Conservation (phyloP, 441 rosid species). For the Euphorbia celastroides region DNA sequence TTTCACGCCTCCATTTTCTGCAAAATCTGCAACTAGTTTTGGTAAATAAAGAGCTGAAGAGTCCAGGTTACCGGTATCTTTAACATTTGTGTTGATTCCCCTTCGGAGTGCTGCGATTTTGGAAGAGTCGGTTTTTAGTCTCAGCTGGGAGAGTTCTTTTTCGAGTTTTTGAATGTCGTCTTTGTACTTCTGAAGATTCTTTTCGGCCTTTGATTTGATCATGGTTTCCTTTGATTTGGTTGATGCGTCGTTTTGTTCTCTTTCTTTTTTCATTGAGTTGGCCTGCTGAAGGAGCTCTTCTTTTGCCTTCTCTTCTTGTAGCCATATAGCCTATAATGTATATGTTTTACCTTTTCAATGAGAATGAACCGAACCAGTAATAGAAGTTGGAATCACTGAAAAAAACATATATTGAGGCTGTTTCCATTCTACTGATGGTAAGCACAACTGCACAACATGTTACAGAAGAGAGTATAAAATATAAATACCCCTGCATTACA, state of each 20-base stretch:
- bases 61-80: constrained; percentile 26
- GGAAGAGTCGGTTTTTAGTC: constrained; percentile 62
- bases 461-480: constrained; percentile 8
- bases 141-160: constrained; percentile 67
- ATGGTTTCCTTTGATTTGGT: constrained; percentile 57
- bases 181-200: constrained; percentile 46
- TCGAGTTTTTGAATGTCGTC: constrained; percentile 69
- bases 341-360: constrained; percentile 22
- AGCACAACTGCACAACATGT: neutral
- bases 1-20: constrained; percentile 42
- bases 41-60: constrained; percentile 20
- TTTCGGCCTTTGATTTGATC: constrained; percentile 65
- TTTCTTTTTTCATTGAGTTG: constrained; percentile 50
- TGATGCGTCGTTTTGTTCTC: constrained; percentile 55
- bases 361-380: constrained; percentile 23
- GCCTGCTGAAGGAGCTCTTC: constrained; percentile 51
- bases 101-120: constrained; percentile 77
- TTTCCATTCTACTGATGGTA: neutral
- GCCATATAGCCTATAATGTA: constrained; percentile 74
- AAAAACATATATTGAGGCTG: neutral
- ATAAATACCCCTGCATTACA: neutral
- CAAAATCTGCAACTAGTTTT: constrained; percentile 23
- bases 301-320: constrained; percentile 60
- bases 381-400: constrained; percentile 10
- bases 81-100: constrained; percentile 42